Evolutionary conservation across 2,329 filamentous ascomycete genomes (phyloP).

Genomic region (Aspergillus pseudoterreus): DNA sequence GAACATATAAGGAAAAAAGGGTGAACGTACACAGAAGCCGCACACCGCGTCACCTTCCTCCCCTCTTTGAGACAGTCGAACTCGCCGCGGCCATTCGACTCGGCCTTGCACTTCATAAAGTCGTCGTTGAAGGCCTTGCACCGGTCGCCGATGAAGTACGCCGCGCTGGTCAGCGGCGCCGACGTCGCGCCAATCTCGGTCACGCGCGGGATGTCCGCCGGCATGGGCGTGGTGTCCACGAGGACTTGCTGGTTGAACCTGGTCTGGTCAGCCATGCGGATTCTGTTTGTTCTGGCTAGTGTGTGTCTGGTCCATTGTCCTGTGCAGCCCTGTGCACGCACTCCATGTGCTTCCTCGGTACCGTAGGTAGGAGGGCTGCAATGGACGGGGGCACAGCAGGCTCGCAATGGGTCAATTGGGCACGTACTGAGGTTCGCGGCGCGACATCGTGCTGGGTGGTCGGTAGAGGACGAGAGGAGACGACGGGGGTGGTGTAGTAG

Average conservation of each 20-base stretch:
- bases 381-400: no score
- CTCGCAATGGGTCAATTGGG: not conserved
- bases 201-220: slow-evolving; percentile 85
- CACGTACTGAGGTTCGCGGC: slow-evolving; percentile 19
- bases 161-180: slow-evolving; percentile 83
- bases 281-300: slow-evolving; percentile 10
- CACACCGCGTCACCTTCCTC: slow-evolving; percentile 92
- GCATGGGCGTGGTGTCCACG: slow-evolving; percentile 93
- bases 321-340: not conserved
- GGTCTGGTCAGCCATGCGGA: slow-evolving; percentile 12
- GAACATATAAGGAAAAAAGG: no score
- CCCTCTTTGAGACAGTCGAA: slow-evolving; percentile 95
- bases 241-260: slow-evolving; percentile 95
- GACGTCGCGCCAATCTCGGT: slow-evolving; percentile 91
- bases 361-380: slow-evolving; percentile 5
- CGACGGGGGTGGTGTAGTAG: not conserved
- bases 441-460: slow-evolving; percentile 14
- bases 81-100: slow-evolving; percentile 86
- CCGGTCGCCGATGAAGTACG: slow-evolving; percentile 94
- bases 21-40: slow-evolving; percentile 80
- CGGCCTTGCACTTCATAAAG: slow-evolving; percentile 99
- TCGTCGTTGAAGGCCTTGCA: slow-evolving; percentile 97
- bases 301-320: not conserved
- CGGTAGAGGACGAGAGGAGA: not conserved
- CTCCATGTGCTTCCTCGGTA: not conserved